phyloP scores from a whole-genome alignment of 352 stramenopile genomes.

The Globisporangium acanthophoron region DNA sequence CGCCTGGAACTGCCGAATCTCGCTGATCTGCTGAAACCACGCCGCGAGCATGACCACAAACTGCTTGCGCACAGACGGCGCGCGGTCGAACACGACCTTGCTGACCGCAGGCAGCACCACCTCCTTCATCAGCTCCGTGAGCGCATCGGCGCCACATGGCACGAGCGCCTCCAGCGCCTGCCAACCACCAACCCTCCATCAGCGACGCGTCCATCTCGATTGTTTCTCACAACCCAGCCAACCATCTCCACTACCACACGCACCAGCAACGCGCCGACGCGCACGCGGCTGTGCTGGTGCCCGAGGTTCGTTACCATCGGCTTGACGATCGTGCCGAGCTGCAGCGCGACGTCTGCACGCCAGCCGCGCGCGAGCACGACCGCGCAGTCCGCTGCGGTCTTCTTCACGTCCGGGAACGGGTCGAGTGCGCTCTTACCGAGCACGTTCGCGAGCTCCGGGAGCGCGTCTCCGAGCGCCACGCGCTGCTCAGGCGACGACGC shows the following conservation, averaged over 20 bases:
- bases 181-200: background rate
- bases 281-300: conserved; percentile 80
- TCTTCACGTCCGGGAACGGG: conserved; percentile 80
- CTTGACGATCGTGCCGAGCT: conserved; percentile 61
- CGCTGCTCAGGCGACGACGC: conserved; percentile 1
- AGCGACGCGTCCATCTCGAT: background rate
- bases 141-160: conserved; percentile 56
- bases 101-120: conserved; percentile 53
- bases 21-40: conserved; percentile 55
- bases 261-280: conserved; percentile 63
- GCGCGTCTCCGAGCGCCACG: conserved; percentile 40
- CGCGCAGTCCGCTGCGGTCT: conserved; percentile 56
- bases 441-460: conserved; percentile 59
- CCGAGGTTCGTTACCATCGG: conserved; percentile 64
- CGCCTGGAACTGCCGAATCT: conserved; percentile 57
- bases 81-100: conserved; percentile 69
- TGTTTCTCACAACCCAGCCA: background rate
- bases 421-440: conserved; percentile 71
- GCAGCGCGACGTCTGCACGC: conserved; percentile 53
- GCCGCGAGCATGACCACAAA: conserved; percentile 44
- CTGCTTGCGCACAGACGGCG: conserved; percentile 66
- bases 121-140: conserved; percentile 75
- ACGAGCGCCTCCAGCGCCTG: conserved; percentile 61
- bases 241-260: background rate
- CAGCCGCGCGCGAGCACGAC: conserved; percentile 49